Evolutionary conservation across 2,329 filamentous ascomycete genomes (phyloP).

Genomic region (Aspergillus costaricaensis): DNA sequence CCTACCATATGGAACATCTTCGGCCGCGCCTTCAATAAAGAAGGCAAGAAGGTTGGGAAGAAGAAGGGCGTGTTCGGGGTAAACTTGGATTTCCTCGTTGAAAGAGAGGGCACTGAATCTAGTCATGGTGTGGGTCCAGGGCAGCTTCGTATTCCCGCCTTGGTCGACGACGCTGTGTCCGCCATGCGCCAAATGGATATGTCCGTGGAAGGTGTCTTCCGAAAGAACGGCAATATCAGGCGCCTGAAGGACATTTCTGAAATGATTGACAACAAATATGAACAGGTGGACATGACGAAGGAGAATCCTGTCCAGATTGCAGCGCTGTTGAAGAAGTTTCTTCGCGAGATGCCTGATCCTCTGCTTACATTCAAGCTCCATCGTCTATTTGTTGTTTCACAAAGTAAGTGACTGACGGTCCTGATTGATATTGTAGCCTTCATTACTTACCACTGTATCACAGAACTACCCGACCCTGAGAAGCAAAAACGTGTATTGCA

Average conservation of each 20-base stretch:
- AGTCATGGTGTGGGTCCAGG: constrained; percentile 94
- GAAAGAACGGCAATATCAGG: constrained; percentile 98
- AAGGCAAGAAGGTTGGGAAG: constrained; percentile 69
- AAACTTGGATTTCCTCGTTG: constrained; percentile 81
- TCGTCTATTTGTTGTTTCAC: constrained; percentile 82
- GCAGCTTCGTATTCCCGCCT: constrained; percentile 83
- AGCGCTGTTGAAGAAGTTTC: constrained; percentile 90
- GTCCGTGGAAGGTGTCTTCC: constrained; percentile 96
- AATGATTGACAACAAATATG: constrained; percentile 81
- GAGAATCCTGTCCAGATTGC: constrained; percentile 93
- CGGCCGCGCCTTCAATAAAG: constrained; percentile 91
- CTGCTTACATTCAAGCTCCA: constrained; percentile 95
- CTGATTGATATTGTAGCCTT: not conserved
- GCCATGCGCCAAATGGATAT: constrained; percentile 99
- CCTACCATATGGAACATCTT: constrained; percentile 98
- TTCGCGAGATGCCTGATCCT: constrained; percentile 91
- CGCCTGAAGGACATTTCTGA: constrained; percentile 84
- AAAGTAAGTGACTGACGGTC: constrained; percentile 57
- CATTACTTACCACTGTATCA: constrained; percentile 5
- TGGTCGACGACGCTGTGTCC: constrained; percentile 91
- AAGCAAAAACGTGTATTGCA: constrained; percentile 84
- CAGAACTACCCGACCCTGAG: constrained; percentile 76
- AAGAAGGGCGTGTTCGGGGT: constrained; percentile 96
- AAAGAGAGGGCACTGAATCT: constrained; percentile 94
- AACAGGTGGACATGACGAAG: constrained; percentile 80